These are phyloP conservation scores for Phaeosphaeria sp. DNA, from an alignment of 2,329 filamentous ascomycete species.

Conservation along the genomic window DNA sequence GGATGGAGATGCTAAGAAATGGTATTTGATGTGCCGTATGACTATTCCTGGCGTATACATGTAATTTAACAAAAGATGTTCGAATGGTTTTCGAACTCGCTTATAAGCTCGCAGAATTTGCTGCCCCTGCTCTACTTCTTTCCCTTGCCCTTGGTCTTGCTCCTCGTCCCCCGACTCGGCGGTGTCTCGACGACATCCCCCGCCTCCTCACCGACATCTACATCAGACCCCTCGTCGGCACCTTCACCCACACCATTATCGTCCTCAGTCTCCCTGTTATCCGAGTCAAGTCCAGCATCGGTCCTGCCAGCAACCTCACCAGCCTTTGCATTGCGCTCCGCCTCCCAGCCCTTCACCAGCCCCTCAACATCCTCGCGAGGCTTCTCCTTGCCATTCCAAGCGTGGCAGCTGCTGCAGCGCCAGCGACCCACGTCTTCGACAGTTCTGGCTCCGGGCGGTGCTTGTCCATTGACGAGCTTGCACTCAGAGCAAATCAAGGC, in stretches of 20 bases:
- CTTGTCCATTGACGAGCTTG: conserved; percentile 92
- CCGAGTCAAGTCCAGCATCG: conserved; percentile 23
- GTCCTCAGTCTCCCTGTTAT: conserved; percentile 33
- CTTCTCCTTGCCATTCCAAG: conserved; percentile 82
- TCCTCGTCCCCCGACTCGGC: neutral
- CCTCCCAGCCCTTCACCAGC: conserved; percentile 42
- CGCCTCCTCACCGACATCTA: neutral
- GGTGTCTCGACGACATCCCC: neutral
- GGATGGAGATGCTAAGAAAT: neutral
- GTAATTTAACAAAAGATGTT: neutral
- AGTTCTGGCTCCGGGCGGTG: conserved; percentile 81
- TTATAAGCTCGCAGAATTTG: neutral
- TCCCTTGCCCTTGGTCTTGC: neutral
- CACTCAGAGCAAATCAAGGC: conserved; percentile 85
- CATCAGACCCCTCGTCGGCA: conserved; percentile 1
- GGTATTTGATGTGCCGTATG: neutral
- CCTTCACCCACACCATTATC: conserved; percentile 12
- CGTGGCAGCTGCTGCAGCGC: conserved; percentile 86
- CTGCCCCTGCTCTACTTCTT: neutral
- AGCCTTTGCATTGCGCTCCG: conserved; percentile 60
- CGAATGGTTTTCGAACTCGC: neutral
- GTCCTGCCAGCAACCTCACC: conserved; percentile 13
- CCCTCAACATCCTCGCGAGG: conserved; percentile 69
- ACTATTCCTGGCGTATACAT: neutral
- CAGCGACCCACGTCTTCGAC: conserved; percentile 83